Evolutionary conservation across 176 grass and related monocot species (phyloP).

Genomic region (Rhynchospora breviuscula): DNA sequence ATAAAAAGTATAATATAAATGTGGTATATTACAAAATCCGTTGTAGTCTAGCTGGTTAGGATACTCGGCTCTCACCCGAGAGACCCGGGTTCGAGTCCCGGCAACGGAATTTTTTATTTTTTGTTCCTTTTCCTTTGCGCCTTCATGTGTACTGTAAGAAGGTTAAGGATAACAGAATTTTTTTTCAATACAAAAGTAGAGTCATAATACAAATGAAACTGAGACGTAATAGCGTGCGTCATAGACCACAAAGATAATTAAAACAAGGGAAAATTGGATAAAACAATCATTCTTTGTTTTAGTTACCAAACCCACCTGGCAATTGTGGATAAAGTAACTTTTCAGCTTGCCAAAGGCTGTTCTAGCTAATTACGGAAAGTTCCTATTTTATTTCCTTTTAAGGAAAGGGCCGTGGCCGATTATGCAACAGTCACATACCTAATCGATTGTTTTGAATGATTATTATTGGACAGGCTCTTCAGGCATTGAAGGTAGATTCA

Average conservation of each 20-base stretch:
- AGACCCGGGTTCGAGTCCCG: conserved; percentile 73
- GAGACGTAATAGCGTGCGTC: no score
- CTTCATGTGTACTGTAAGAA: no score
- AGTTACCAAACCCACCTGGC: neutral
- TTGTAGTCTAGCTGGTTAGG: conserved; percentile 84
- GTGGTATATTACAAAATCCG: no score
- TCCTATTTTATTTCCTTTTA: neutral
- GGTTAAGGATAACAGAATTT: no score
- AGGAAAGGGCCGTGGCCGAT: neutral
- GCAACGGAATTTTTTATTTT: conserved; percentile 31
- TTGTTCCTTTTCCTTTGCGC: no score
- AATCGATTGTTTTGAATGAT: neutral
- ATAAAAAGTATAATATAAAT: no score
- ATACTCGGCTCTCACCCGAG: conserved; percentile 85
- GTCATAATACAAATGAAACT: no score
- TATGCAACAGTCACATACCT: neutral
- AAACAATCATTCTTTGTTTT: neutral
- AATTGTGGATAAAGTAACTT: neutral
- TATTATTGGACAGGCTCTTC: no score
- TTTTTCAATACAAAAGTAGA: no score
- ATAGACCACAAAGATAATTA: no score
- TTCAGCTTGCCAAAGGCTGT: neutral
- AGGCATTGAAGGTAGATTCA: no score
- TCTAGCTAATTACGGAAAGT: neutral
- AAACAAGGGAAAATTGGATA: no score